Evolutionary conservation across 371 early-diverging fungal genomes (phyloP).

Genomic region (Haplosporangium sp.): DNA sequence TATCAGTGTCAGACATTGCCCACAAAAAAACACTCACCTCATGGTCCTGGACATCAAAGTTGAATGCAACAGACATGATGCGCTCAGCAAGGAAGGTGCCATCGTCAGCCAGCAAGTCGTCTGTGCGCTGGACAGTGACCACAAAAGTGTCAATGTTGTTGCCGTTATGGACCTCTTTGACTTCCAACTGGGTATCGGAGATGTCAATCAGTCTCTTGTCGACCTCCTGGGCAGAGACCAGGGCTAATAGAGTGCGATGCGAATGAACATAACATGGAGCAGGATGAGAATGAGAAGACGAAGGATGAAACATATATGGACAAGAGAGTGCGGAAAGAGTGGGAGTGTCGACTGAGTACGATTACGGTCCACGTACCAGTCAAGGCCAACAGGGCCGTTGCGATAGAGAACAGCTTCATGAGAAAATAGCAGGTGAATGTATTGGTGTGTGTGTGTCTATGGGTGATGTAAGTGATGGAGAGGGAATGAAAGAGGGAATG

Average conservation of each 20-base stretch:
- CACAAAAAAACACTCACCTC: constrained; percentile 50
- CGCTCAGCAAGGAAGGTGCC: constrained; percentile 73
- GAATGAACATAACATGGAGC: neutral
- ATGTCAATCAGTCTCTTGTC: constrained; percentile 51
- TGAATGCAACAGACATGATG: constrained; percentile 71
- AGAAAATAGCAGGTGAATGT: neutral
- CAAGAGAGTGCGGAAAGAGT: neutral
- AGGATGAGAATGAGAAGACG: neutral
- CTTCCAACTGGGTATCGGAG: constrained; percentile 44
- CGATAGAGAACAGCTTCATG: constrained; percentile 51
- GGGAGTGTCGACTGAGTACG: neutral
- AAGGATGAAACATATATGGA: neutral
- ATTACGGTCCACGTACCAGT: constrained; percentile 21
- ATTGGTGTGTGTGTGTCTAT: too few species aligned
- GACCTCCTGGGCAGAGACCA: constrained; percentile 50
- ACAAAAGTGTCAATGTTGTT: constrained; percentile 50
- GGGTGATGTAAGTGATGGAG: too few species aligned
- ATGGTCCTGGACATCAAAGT: constrained; percentile 74
- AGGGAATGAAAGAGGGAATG: too few species aligned
- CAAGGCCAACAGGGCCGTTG: constrained; percentile 49
- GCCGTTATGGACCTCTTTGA: constrained; percentile 43
- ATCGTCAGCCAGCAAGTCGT: constrained; percentile 76
- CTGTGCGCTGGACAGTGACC: constrained; percentile 76
- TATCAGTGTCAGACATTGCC: neutral
- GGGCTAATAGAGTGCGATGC: constrained; percentile 10